These are phyloP conservation scores for Eucommia ulmoides DNA, from an alignment of 257 asterid genomes.

Conservation along the genomic window DNA sequence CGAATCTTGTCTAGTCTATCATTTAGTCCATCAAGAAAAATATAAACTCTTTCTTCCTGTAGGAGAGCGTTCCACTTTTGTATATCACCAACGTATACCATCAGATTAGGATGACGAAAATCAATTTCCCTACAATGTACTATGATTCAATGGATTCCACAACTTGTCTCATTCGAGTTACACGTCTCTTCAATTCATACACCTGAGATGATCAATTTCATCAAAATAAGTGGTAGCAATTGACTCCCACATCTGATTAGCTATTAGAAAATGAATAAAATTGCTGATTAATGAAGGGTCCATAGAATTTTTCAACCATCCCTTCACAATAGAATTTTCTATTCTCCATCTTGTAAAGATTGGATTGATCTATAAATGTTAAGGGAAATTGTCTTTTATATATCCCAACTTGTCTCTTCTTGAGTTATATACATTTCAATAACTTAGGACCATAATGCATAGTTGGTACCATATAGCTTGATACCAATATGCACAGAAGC, in stretches of 20 bases:
- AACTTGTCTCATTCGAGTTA: neutral
- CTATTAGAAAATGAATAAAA: neutral
- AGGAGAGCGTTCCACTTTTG: neutral
- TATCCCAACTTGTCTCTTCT: neutral
- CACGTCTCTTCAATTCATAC: neutral
- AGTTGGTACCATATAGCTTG: neutral
- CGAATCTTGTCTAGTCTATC: neutral
- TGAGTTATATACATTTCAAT: neutral
- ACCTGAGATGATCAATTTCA: neutral
- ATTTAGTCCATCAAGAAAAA: neutral
- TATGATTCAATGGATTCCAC: neutral
- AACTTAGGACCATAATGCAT: neutral
- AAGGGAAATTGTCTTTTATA: neutral
- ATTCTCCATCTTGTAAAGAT: neutral
- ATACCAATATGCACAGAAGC: neutral
- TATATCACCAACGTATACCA: neutral
- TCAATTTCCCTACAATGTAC: neutral
- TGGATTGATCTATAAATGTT: neutral
- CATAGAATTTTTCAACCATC: neutral
- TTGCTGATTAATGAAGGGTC: neutral
- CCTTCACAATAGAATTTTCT: neutral
- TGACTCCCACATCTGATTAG: neutral
- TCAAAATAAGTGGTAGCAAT: neutral
- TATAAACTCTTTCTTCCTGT: neutral
- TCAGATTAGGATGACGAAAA: neutral